phyloP scores from a whole-genome alignment of 2,329 filamentous ascomycete genomes.

The Bertia moriformis region DNA sequence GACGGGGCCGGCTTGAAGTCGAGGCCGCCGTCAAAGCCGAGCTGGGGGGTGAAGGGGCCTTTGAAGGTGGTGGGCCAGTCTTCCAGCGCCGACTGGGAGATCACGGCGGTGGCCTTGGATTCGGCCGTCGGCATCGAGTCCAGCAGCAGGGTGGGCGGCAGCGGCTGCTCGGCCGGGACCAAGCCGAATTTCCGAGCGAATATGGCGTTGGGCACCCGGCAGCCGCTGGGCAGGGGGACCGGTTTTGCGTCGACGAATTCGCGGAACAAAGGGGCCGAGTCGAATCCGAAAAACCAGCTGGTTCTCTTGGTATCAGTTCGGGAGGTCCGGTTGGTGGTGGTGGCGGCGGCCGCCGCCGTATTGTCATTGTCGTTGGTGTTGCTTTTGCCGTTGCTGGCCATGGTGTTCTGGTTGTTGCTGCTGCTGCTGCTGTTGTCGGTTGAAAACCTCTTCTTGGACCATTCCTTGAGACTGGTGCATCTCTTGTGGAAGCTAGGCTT shows the following conservation, averaged over 20 bases:
- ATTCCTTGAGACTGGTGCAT: neutral
- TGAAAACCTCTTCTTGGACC: too few relatives aligned
- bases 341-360: too few relatives aligned
- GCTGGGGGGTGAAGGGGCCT: slow-evolving; percentile 27
- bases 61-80: slow-evolving; percentile 16
- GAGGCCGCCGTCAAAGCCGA: slow-evolving; percentile 27
- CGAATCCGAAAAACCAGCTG: neutral
- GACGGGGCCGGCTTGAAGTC: slow-evolving; percentile 21
- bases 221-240: slow-evolving; percentile 17
- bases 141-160: slow-evolving; percentile 16
- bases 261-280: neutral
- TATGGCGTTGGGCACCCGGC: slow-evolving; percentile 24
- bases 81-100: slow-evolving; percentile 10
- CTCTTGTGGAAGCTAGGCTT: neutral
- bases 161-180: slow-evolving; percentile 13
- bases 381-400: neutral
- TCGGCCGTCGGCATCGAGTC: slow-evolving; percentile 25
- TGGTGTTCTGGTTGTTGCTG: too few relatives aligned
- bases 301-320: neutral
- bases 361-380: too few relatives aligned
- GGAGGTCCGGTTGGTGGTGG: too few relatives aligned
- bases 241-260: slow-evolving; percentile 3
- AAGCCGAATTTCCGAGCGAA: slow-evolving; percentile 26
- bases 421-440: too few relatives aligned
- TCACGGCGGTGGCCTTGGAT: slow-evolving; percentile 15